Conservation (phyloP, 1,139 yeast genomes). For the Kazachstania sp. region DNA sequence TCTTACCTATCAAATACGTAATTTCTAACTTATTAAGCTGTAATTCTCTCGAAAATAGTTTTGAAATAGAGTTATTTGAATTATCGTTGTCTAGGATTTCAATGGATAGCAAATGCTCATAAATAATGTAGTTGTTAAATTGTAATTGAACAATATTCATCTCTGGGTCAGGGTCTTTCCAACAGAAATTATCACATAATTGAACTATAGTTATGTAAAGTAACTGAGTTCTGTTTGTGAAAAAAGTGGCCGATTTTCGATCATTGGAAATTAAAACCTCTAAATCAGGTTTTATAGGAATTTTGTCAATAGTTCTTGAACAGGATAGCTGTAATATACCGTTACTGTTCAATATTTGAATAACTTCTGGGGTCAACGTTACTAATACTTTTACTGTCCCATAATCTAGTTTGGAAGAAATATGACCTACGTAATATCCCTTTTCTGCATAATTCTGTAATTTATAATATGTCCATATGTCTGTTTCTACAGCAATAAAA, state of each 20-base stretch:
- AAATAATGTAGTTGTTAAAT: background rate
- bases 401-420: background rate
- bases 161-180: no score
- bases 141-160: no score
- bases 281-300: no score
- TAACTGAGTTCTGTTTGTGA: no score
- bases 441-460: background rate
- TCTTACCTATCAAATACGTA: slow-evolving; percentile 30
- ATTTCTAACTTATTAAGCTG: slow-evolving; percentile 27
- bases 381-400: background rate
- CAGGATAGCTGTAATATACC: background rate
- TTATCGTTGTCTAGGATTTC: background rate
- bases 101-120: background rate
- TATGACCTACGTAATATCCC: background rate
- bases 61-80: background rate
- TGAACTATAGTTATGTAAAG: no score
- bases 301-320: no score
- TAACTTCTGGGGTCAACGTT: background rate
- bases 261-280: no score
- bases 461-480: no score
- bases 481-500: no score
- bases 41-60: slow-evolving; percentile 10
- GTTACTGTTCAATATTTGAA: background rate
- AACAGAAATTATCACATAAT: no score
- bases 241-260: no score